Base-by-base conservation (phyloP, 2,329 filamentous ascomycete species). In the Beauveria australis region DNA sequence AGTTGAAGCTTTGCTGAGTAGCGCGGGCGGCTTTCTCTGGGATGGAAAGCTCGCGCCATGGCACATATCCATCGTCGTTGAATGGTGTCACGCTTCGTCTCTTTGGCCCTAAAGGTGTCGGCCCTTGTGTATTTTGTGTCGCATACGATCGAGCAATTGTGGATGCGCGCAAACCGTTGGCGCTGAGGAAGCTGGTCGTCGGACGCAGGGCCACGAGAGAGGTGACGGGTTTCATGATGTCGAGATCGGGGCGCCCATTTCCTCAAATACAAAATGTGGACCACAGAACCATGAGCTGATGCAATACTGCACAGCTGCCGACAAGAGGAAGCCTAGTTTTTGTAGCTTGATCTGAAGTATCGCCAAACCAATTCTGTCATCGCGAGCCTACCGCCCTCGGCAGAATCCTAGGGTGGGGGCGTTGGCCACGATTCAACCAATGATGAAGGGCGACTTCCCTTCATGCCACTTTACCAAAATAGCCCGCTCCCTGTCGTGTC, bases 1-100 rank as follows among this genome's bases (percentile, higher is more conserved):
- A 85, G 74, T 97, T 97, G 78, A 96, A 88, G 18, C 88, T 89
- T 74, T 97, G 93, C 74, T 97, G 92, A 0, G 91, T 93, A 9
- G 91, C 89, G 44, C 93, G 84, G 26, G 88, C 89, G 3, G 87
- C 86, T 73, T 96, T 97, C 72, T 97, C 93, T 53, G 78, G 78
- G 0, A 76, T 78, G 1, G 87, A 91, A 2, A 97, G 81, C 59
- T 94, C 81, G 3, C 78, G 81, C 93, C 93, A 97, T 4, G 86
- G 84, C 1, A 96, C 86, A 64, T 82, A 81, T 8, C 93, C 93
- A 69, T 91, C 89, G 67, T 97, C 93, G 67, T 91, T 94, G 68
- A 92, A 87, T 0, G 93, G 83, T 0, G 92, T 96, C 28, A 97
- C 86, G 44, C 86, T 81, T 68, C 83, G 86, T 59, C 90, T 82